These are phyloP conservation scores for Guyanaporus albipodus DNA, from an alignment of 768 basidiomycete species.

Conservation along the genomic window DNA sequence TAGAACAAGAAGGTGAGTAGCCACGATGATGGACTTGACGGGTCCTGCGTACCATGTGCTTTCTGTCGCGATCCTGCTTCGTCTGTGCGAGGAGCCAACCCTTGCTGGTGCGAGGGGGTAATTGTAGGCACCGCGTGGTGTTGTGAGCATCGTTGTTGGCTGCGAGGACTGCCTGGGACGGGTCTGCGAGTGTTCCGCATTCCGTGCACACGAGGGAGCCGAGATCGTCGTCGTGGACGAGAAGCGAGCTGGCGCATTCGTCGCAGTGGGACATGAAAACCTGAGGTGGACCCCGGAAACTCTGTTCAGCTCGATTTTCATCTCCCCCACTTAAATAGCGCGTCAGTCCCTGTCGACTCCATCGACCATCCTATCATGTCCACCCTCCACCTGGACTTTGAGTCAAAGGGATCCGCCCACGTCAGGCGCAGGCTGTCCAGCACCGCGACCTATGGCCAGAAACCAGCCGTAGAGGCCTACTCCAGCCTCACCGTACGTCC, in stretches of 20 bases:
- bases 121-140: conserved; percentile 39
- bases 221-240: conserved; percentile 55
- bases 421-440: conserved; percentile 68
- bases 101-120: conserved; percentile 45
- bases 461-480: conserved; percentile 55
- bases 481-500: conserved; percentile 62
- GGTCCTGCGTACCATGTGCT: conserved; percentile 49
- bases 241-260: conserved; percentile 50
- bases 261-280: conserved; percentile 33
- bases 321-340: conserved; percentile 31
- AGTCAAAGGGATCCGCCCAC: conserved; percentile 60
- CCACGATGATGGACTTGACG: conserved; percentile 12
- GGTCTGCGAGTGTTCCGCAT: conserved; percentile 71
- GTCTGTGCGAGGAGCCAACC: conserved; percentile 63
- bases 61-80: conserved; percentile 59
- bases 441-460: conserved; percentile 39
- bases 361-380: conserved; percentile 43
- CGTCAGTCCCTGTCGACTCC: conserved; percentile 10
- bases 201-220: conserved; percentile 59
- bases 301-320: conserved; percentile 13
- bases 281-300: conserved; percentile 24
- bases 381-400: conserved; percentile 46
- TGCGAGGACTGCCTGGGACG: conserved; percentile 57
- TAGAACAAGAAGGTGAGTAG: conserved; percentile 31
- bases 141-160: conserved; percentile 36